Conservation (phyloP, 768 basidiomycete genomes). For the Tylopilus intermedius region DNA sequence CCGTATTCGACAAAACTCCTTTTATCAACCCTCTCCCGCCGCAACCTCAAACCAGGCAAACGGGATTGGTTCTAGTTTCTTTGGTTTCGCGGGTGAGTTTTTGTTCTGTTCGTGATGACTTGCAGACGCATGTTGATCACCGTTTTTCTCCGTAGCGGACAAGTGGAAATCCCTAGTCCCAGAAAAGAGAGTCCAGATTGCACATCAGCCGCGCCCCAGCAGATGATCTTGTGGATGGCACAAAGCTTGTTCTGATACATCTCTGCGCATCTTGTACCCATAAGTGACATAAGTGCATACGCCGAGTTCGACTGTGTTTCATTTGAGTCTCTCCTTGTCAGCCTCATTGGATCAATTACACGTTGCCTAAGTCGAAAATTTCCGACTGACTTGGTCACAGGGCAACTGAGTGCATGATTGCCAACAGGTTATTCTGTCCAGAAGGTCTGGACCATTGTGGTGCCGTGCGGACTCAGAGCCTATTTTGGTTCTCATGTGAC, state of each 20-base stretch:
- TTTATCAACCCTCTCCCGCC: slow-evolving; percentile 24
- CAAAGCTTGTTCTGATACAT: not conserved
- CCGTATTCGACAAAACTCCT: slow-evolving; percentile 26
- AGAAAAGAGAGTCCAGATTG: slow-evolving; percentile 18
- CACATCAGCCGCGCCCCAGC: slow-evolving; percentile 6
- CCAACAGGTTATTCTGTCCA: no score
- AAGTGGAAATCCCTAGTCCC: slow-evolving; percentile 23
- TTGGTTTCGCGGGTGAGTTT: slow-evolving; percentile 20
- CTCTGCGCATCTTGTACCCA: not conserved
- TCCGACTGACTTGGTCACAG: no score
- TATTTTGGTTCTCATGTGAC: no score
- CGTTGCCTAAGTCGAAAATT: no score
- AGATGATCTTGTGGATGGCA: not conserved
- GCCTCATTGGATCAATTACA: no score
- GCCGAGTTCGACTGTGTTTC: not conserved
- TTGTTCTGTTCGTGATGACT: not conserved
- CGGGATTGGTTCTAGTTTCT: slow-evolving; percentile 15
- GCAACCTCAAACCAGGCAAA: slow-evolving; percentile 7
- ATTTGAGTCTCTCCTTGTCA: no score
- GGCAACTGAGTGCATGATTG: no score
- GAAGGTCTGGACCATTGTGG: no score
- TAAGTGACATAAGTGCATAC: not conserved
- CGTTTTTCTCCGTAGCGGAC: slow-evolving; percentile 8
- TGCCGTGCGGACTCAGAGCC: no score
- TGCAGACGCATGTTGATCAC: not conserved